Percentiles rank a stretch among this genome's conserved stretches.
Evolutionary conservation across 805 yeast species (phyloP).

Genomic region (Candida andamanensis): DNA sequence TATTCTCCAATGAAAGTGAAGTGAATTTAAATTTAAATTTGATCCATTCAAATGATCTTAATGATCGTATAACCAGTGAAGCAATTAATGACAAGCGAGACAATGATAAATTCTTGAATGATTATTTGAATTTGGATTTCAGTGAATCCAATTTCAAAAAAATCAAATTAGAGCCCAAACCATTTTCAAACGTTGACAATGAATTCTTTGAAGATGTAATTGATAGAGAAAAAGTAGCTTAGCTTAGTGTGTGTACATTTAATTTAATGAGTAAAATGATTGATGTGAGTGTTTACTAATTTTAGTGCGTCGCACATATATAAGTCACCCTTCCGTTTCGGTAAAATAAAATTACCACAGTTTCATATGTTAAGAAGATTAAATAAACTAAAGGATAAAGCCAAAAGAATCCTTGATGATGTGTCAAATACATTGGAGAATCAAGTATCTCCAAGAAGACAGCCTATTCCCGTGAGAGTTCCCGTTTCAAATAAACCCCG

Average conservation of each 20-base stretch:
- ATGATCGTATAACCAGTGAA: slow-evolving; percentile 2
- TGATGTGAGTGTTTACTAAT: no score
- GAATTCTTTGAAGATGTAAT: slow-evolving; percentile 6
- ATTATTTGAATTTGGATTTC: slow-evolving; percentile 9
- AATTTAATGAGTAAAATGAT: no score
- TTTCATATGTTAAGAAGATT: slow-evolving; percentile 8
- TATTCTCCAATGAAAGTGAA: slow-evolving; percentile 12
- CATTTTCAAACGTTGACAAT: slow-evolving; percentile 1
- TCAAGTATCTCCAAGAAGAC: slow-evolving; percentile 1
- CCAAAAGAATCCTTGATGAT: slow-evolving; percentile 10
- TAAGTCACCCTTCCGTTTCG: no score
- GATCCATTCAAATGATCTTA: slow-evolving; percentile 10
- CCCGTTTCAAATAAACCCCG: slow-evolving; percentile 3
- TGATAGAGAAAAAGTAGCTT: no score
- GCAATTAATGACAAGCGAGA: not conserved
- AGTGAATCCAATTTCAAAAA: not conserved
- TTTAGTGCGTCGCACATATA: no score
- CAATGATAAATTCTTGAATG: slow-evolving; percentile 7
- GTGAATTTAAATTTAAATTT: slow-evolving; percentile 6
- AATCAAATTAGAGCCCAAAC: not conserved
- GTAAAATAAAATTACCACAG: no score
- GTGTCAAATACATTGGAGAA: slow-evolving; percentile 8
- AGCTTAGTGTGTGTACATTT: no score
- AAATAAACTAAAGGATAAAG: slow-evolving; percentile 10
- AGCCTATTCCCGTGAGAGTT: slow-evolving; percentile 8